A percentile compares a stretch with the other conserved stretches of the same genome.
phyloP scores from a whole-genome alignment of 495 filamentous ascomycete genomes.

The Glarea lozoyensis region DNA sequence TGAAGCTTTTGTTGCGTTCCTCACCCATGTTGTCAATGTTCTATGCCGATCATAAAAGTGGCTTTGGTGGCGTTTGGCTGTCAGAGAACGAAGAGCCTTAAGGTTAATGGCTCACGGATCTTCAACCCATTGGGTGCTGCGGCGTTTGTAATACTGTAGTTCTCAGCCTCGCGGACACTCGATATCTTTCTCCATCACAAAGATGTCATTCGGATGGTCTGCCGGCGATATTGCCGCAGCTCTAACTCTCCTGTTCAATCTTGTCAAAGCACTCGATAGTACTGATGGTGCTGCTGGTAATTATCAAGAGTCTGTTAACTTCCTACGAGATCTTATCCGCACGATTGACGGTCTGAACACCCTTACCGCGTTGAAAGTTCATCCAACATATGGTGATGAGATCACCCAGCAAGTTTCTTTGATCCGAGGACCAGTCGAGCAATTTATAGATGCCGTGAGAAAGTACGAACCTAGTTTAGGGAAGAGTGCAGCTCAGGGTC shows the following conservation, averaged over 20 bases:
- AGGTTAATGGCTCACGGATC: too few species aligned
- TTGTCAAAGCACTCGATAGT: slow-evolving; percentile 3
- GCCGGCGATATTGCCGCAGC: slow-evolving; percentile 6
- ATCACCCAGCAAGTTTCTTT: slow-evolving; percentile 3
- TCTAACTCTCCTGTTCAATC: background rate
- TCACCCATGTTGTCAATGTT: too few species aligned
- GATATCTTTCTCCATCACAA: too few species aligned
- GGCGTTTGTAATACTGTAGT: too few species aligned
- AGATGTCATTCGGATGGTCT: slow-evolving; percentile 14
- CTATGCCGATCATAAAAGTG: too few species aligned
- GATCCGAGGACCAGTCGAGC: slow-evolving; percentile 2
- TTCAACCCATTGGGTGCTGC: too few species aligned
- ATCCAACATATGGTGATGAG: slow-evolving; percentile 1
- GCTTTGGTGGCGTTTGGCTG: too few species aligned
- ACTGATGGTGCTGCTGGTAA: slow-evolving; percentile 5
- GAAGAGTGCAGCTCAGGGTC: background rate
- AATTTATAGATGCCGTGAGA: background rate
- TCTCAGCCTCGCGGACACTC: too few species aligned
- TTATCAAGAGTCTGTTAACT: background rate
- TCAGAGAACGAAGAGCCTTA: too few species aligned
- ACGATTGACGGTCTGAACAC: background rate
- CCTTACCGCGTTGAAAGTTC: too few species aligned
- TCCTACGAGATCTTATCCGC: background rate
- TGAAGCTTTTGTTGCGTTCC: too few species aligned
- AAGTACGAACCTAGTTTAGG: slow-evolving; percentile 8